Base-by-base conservation (phyloP, 352 stramenopile species). In the Peronosclerospora sorghi region DNA sequence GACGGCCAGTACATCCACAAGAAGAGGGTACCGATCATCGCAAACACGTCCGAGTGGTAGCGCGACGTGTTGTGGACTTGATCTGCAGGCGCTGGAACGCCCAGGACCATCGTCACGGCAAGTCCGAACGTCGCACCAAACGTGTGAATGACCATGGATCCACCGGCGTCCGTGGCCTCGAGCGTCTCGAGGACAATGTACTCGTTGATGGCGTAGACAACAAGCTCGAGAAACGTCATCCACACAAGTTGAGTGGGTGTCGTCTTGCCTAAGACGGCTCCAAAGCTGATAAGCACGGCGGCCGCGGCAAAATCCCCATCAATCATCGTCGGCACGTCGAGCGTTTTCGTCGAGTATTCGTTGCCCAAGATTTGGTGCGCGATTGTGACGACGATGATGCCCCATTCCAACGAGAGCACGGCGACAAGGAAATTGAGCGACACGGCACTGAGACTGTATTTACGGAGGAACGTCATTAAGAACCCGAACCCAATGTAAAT, bases 1-100 rank as follows among this genome's bases (percentile, higher is more conserved):
- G 64, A 84, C 15, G 82, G 79, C 82, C 82, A 94, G 53, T 80
- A 94, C 56, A 90, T 84, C 82, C 82, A 94, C 28, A 91, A 51
- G 41, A 92, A 81, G 10, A 87, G 67, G 20, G 82, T 90, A 5
- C 82, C 82, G 52, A 94, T 83, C 60, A 94, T 81, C 4, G 82
- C 63, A 41, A 88, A 74, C 40, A 86, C 59, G 32, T 86, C 73
- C 26, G 71, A 82, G 34, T 69, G 67, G 55, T 86, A 86, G 4
- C 67, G 51, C 12, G 78, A 87, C 13, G 56, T 68, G 60, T 80
- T 83, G 52, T 80, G 71, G 18, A 48, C 32, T 41, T 80, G 61
- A 20, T 81, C 58, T 1, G n/a, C 2, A 1, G 28, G 14, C 10
- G 38, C 27, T 2, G 73, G 73, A 19, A 67, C 62, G 5, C 78